These are phyloP conservation scores for Quercus rubra DNA, from an alignment of 306 rosid species.

Conservation along the genomic window DNA sequence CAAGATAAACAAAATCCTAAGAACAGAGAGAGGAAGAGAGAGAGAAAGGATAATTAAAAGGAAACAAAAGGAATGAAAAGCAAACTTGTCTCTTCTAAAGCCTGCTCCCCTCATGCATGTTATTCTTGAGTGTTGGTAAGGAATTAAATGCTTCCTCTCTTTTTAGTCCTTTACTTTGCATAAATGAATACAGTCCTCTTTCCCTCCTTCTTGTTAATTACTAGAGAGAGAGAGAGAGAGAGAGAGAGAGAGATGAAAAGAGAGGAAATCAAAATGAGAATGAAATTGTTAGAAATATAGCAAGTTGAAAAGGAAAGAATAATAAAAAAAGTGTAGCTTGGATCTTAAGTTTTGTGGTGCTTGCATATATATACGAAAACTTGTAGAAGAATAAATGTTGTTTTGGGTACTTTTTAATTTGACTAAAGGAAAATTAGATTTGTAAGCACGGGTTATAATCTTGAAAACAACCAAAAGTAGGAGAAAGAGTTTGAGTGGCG, in stretches of 20 bases:
- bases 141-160: slow-evolving; percentile 52
- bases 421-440: slow-evolving; percentile 36
- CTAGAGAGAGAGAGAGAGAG: slow-evolving; percentile 1
- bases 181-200: slow-evolving; percentile 22
- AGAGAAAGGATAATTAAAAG: slow-evolving; percentile 14
- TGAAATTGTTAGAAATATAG: slow-evolving; percentile 29
- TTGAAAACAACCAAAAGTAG: slow-evolving; percentile 17
- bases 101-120: slow-evolving; percentile 43
- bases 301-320: slow-evolving; percentile 24
- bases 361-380: slow-evolving; percentile 40
- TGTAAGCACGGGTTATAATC: slow-evolving; percentile 6
- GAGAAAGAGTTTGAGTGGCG: slow-evolving; percentile 51
- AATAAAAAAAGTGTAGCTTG: slow-evolving; percentile 41
- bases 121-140: slow-evolving; percentile 36
- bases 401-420: slow-evolving; percentile 38
- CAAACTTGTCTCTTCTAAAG: slow-evolving; percentile 50
- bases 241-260: slow-evolving; percentile 19
- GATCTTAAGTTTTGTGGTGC: slow-evolving; percentile 56
- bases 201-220: slow-evolving; percentile 16
- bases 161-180: slow-evolving; percentile 31
- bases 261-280: slow-evolving; percentile 31
- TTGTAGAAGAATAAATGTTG: slow-evolving; percentile 47
- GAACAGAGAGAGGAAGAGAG: slow-evolving; percentile 10
- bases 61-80: slow-evolving; percentile 22
- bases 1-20: slow-evolving; percentile 9